A percentile compares a stretch with the other conserved stretches of the same genome.
Conservation (phyloP, 2,329 filamentous ascomycete species). For the Exophiala sp. region DNA sequence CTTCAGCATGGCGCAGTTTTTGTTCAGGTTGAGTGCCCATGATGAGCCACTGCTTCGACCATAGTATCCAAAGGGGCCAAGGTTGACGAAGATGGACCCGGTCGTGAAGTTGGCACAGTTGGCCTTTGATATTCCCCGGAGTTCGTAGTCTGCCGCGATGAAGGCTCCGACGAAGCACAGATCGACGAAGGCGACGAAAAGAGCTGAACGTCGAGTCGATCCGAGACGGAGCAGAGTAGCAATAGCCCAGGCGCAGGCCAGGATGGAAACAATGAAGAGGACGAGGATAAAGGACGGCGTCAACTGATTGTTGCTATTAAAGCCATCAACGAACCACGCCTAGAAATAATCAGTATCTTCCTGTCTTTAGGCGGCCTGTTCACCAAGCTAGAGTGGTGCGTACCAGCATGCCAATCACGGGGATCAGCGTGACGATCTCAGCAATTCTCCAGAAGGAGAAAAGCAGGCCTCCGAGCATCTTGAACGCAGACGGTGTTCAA, state of each 20-base stretch:
- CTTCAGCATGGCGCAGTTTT: constrained; percentile 90
- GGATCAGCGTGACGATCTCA: constrained; percentile 61
- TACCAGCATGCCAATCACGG: constrained; percentile 61
- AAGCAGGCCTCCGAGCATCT: constrained; percentile 53
- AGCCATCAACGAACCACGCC: constrained; percentile 61
- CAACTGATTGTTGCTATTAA: constrained; percentile 54
- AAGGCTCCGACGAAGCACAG: constrained; percentile 62
- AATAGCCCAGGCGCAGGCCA: constrained; percentile 59
- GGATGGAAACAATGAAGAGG: constrained; percentile 62
- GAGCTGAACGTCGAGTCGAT: constrained; percentile 56
- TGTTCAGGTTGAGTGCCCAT: constrained; percentile 58
- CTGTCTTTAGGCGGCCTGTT: not conserved
- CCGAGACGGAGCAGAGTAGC: constrained; percentile 59
- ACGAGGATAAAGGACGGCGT: constrained; percentile 60
- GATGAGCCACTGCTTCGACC: constrained; percentile 43
- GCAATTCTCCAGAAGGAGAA: constrained; percentile 61
- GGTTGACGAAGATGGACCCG: constrained; percentile 53
- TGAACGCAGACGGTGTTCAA: constrained; percentile 21
- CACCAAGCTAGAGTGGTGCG: constrained; percentile 16
- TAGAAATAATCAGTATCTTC: constrained; percentile 26
- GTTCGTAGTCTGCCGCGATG: constrained; percentile 58
- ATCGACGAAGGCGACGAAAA: constrained; percentile 61
- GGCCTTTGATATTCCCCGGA: constrained; percentile 55
- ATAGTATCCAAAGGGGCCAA: constrained; percentile 61
- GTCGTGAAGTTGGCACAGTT: constrained; percentile 64